These are phyloP conservation scores for Sphaerosporella brunnea DNA, from an alignment of 495 filamentous ascomycete genomes.

Conservation along the genomic window DNA sequence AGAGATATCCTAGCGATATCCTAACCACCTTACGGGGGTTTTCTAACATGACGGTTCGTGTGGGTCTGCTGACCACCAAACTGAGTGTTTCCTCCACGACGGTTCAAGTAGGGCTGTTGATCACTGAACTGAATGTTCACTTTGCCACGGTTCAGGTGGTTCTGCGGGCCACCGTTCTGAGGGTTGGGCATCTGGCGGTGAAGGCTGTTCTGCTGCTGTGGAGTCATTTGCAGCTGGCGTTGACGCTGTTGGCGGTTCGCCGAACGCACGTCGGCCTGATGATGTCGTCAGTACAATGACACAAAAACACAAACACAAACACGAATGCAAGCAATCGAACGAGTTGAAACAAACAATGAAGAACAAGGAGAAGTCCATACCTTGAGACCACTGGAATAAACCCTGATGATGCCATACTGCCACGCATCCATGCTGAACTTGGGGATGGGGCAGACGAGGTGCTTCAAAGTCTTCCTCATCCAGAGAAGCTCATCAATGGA, in stretches of 20 bases:
- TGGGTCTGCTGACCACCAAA: too few relatives aligned
- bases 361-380: neutral
- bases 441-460: conserved; percentile 15
- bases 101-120: too few relatives aligned
- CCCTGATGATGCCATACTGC: conserved; percentile 6
- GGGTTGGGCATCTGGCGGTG: too few relatives aligned
- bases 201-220: too few relatives aligned
- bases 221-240: neutral
- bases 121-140: too few relatives aligned
- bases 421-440: conserved; percentile 17
- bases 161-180: too few relatives aligned
- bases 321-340: neutral
- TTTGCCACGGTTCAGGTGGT: too few relatives aligned
- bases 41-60: too few relatives aligned
- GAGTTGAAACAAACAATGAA: neutral
- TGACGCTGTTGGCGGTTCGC: neutral
- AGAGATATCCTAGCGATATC: too few relatives aligned
- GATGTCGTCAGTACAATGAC: neutral
- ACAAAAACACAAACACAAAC: too few relatives aligned
- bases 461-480: conserved; percentile 13
- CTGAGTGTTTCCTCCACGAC: too few relatives aligned
- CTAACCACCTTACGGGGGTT: too few relatives aligned
- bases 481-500: conserved; percentile 13
- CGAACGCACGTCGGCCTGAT: neutral
- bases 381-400: neutral